Evolutionary conservation across 495 filamentous ascomycete species (phyloP), one percentile per base, ranked within the genome.

Genomic region (Talaromyces proteolyticus): DNA sequence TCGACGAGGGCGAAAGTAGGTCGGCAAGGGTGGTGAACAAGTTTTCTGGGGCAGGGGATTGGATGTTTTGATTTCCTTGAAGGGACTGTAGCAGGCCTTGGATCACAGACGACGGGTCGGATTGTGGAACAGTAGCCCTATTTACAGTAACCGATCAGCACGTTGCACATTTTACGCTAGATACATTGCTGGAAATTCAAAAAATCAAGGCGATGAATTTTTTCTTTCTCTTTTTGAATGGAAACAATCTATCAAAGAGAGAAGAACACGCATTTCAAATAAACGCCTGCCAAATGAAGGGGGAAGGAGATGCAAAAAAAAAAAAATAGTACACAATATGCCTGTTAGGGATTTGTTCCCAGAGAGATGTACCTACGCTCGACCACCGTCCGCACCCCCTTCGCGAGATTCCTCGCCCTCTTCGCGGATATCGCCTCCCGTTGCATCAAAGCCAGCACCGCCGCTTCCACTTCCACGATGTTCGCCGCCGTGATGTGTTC

Each of bases 381-480:
- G 80, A 70, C 88, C 94, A 54, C 94, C 93, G 69, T 96, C 92
- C 50, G 88, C 91, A 60, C 94, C 94, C 47, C 91, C 93, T 60
- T 95, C 89, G 66, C 93, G 75, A 22, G 89, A 80, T 52, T 82
- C 82, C 66, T 88, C 82, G 50, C 94, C 94, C 61, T 97, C 93
- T 59, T 93, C 85, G 60, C 92, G 77, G 48, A 95, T 73, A 67
- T 96, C 89, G 29, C 90, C 91, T 10, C 91, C 92, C 1, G 91
- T 93, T 41, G 90, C 88, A 66, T 78, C 91, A 12, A 86, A 72
- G 25, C 89, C 91, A 52, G 91, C 91, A 45, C 91, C 91, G 29
- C 89, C 88, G 55, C 77, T 79, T 53, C 79, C 81, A 40, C 80
- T 76, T 29, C 72, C 70, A 51, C 80, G 81, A 53, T 77, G 74